These are phyloP conservation scores for Phytophthora pluvialis DNA, from an alignment of 352 stramenopile genomes.

Conservation along the genomic window DNA sequence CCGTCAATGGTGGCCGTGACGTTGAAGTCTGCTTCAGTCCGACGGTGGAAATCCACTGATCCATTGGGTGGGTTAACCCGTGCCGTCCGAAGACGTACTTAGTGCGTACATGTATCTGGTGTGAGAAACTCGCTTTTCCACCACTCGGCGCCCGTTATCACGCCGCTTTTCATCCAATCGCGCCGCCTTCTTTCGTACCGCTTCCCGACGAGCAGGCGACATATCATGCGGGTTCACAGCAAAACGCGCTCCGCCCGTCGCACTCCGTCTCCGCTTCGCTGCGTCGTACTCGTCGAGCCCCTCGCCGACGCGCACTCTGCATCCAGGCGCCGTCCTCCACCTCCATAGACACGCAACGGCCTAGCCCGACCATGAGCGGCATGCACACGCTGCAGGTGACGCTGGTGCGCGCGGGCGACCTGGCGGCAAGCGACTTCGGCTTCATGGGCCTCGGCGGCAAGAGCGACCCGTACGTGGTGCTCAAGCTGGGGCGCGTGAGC, in stretches of 20 bases:
- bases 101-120: too few species aligned
- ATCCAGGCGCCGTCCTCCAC: background rate
- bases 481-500: constrained; percentile 56
- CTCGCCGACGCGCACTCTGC: background rate
- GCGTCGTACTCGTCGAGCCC: background rate
- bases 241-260: constrained; percentile 21
- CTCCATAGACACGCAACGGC: constrained; percentile 5
- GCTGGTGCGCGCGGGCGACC: constrained; percentile 53
- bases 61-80: background rate
- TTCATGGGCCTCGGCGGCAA: constrained; percentile 79
- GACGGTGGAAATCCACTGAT: too few species aligned
- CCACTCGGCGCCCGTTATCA: background rate
- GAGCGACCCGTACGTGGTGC: constrained; percentile 76
- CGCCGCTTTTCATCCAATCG: background rate
- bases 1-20: too few species aligned
- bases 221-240: constrained; percentile 22
- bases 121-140: too few species aligned
- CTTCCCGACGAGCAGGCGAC: constrained; percentile 34
- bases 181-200: constrained; percentile 1
- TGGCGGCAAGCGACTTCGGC: constrained; percentile 64
- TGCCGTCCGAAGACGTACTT: background rate
- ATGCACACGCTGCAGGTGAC: constrained; percentile 71
- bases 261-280: constrained; percentile 21
- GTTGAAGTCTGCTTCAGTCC: too few species aligned
- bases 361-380: constrained; percentile 30